phyloP scores from a whole-genome alignment of 2,329 filamentous ascomycete species.

The Lachnellula hyalina region DNA sequence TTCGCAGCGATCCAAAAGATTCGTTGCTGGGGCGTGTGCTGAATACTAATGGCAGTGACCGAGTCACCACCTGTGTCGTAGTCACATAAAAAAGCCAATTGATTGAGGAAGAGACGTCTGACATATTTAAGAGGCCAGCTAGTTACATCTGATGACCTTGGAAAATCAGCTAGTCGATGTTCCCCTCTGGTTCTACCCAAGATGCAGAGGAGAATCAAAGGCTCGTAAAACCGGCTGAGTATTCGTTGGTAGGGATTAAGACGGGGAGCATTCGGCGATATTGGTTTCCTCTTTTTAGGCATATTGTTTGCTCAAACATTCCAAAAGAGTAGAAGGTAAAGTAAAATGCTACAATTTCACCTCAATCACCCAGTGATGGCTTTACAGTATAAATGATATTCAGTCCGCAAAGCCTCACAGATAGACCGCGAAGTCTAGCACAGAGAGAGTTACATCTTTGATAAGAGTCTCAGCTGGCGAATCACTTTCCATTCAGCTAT shows the following conservation, averaged over 20 bases:
- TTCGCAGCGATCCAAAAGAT: conserved; percentile 44
- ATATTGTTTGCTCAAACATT: too few relatives aligned
- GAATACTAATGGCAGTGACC: conserved; percentile 41
- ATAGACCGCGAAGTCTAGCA: too few relatives aligned
- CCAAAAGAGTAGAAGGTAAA: too few relatives aligned
- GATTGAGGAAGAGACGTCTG: conserved; percentile 32
- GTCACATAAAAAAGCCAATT: conserved; percentile 43
- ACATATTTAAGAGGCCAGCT: neutral
- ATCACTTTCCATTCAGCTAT: too few relatives aligned
- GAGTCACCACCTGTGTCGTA: conserved; percentile 40
- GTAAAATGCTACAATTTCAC: too few relatives aligned
- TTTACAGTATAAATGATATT: too few relatives aligned
- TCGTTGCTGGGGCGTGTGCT: conserved; percentile 30
- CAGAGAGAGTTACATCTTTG: too few relatives aligned
- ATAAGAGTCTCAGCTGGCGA: too few relatives aligned
- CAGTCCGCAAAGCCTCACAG: too few relatives aligned
- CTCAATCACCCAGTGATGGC: too few relatives aligned
- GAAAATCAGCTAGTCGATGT: conserved; percentile 1
- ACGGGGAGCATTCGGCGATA: neutral
- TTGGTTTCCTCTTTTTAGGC: neutral
- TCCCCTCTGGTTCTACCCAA: conserved; percentile 32
- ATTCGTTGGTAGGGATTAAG: conserved; percentile 6
- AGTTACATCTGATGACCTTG: conserved; percentile 11
- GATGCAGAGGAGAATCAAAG: conserved; percentile 31
- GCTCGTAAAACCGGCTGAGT: conserved; percentile 36